Base-by-base conservation (phyloP, 352 stramenopile genomes). In the Phytopythium aichiense region DNA sequence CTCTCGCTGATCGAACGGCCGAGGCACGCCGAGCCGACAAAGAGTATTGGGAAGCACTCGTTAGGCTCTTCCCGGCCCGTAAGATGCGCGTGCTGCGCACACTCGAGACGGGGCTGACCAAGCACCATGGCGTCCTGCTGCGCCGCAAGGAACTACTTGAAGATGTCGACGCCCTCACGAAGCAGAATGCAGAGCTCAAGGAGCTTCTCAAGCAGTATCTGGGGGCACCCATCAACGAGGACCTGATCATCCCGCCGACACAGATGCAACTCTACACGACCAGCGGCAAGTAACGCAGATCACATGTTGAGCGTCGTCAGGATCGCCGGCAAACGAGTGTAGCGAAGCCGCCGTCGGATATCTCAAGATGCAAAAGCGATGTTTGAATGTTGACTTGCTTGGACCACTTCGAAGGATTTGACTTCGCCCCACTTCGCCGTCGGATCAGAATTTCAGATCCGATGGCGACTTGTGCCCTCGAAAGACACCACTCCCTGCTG, bases 161-260 rank as follows among this genome's bases (percentile, higher is more conserved):
- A 49, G 79, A 96, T 31, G 84, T 98, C 15, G 77, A 68, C 7
- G 64, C 55, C 31, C 84, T 98, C 43, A 83, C 91, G 54, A 58
- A 65, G 37, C 87, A 98, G 64, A 98, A 98, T 61, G 63, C 67
- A 15, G 79, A 98, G 72, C 86, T 98, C 59, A 97, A 97, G 72
- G 77, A 71, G 28, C 65, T 98, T 25, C 73, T 98, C 35, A 94
- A 96, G 56, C 85, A 97, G 54, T 97, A 98, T 60, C 67, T 97
- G 13, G 82, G 79, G 23, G 84, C 83, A 5, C 67, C 81, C 12
- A 90, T 94, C 63, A 93, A 94, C 67, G 83, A 90, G 45, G 81
- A 92, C 57, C 76, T 96, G 51, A 74, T 92, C 25, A 77, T 96
- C n/a, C 84, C 88, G 8, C 88, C 88, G 20, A 91, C 85, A 7